These are phyloP conservation scores for Neonectria neomacrospora DNA, from an alignment of 2,329 filamentous ascomycete genomes.

Conservation along the genomic window DNA sequence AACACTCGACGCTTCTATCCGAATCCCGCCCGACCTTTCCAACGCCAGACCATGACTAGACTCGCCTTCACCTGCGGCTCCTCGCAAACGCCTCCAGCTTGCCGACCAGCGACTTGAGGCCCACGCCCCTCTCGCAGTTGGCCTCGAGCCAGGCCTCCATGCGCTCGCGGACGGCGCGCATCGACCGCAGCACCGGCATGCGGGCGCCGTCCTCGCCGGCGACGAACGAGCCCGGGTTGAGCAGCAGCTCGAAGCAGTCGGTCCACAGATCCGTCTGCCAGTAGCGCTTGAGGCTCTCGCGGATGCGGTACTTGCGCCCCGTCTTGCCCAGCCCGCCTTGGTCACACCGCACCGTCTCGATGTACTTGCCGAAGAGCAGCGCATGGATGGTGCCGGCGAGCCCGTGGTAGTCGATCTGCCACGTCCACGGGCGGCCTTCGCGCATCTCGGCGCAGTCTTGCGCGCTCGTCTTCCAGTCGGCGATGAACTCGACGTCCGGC, in stretches of 20 bases:
- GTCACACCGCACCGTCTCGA: conserved; percentile 76
- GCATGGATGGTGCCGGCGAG: conserved; percentile 88
- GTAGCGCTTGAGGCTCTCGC: conserved; percentile 89
- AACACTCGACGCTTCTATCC: conserved; percentile 17
- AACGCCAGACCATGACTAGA: conserved; percentile 33
- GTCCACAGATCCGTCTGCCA: conserved; percentile 96
- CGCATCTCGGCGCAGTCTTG: conserved; percentile 97
- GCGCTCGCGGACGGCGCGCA: conserved; percentile 74
- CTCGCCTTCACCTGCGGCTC: conserved; percentile 44
- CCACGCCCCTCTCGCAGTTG: conserved; percentile 83
- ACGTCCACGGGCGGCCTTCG: conserved; percentile 94
- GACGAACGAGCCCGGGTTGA: conserved; percentile 81
- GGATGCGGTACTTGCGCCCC: conserved; percentile 79
- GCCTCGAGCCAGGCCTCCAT: conserved; percentile 88
- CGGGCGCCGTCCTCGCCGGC: conserved; percentile 71
- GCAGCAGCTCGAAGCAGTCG: conserved; percentile 82
- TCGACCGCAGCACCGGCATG: conserved; percentile 78
- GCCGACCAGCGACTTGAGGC: conserved; percentile 76
- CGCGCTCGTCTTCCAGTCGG: conserved; percentile 90
- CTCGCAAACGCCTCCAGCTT: conserved; percentile 67
- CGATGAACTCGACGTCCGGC: conserved; percentile 82
- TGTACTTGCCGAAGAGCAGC: conserved; percentile 93
- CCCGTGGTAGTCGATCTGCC: conserved; percentile 96
- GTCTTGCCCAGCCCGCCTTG: conserved; percentile 66
- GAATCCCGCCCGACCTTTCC: not conserved